These are phyloP conservation scores for Cladophialophora chaetospira DNA, from an alignment of 2,329 filamentous ascomycete species.

Conservation along the genomic window DNA sequence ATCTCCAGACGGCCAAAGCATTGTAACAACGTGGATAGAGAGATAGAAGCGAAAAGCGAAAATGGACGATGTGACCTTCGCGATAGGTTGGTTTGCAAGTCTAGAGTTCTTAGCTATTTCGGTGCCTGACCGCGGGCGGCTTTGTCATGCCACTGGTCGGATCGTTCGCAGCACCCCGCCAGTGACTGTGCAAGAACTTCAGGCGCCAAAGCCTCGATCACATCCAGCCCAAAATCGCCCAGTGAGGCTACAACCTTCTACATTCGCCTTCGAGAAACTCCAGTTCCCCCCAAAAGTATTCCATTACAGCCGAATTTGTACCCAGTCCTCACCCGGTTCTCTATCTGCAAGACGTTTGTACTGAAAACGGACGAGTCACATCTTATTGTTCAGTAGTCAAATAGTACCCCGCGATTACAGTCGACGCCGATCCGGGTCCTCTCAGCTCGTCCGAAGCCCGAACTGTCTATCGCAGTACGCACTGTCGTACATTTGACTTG, in stretches of 20 bases:
- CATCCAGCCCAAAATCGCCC: neutral
- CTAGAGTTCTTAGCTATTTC: neutral
- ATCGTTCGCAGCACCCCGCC: conserved; percentile 2
- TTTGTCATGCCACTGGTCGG: conserved; percentile 4
- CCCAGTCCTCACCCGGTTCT: neutral
- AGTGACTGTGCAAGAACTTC: neutral
- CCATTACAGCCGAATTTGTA: neutral
- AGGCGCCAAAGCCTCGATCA: conserved; percentile 12
- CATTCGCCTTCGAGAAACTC: neutral
- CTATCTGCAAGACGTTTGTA: neutral
- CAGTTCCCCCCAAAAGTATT: neutral
- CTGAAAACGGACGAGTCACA: neutral
- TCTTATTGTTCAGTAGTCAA: neutral
- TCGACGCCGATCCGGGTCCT: conserved; percentile 3
- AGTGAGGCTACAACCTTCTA: conserved; percentile 3
- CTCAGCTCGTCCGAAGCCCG: conserved; percentile 3
- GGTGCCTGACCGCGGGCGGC: neutral
- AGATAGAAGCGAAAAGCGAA: no score
- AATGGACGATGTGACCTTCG: no score
- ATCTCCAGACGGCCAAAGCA: no score
- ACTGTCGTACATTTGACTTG: conserved; percentile 3
- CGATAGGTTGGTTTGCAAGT: no score
- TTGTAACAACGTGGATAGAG: no score
- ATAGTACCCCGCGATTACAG: conserved; percentile 8
- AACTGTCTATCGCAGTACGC: conserved; percentile 2